Conservation (phyloP, 2,329 filamentous ascomycete genomes). For the Cadophora malorum region DNA sequence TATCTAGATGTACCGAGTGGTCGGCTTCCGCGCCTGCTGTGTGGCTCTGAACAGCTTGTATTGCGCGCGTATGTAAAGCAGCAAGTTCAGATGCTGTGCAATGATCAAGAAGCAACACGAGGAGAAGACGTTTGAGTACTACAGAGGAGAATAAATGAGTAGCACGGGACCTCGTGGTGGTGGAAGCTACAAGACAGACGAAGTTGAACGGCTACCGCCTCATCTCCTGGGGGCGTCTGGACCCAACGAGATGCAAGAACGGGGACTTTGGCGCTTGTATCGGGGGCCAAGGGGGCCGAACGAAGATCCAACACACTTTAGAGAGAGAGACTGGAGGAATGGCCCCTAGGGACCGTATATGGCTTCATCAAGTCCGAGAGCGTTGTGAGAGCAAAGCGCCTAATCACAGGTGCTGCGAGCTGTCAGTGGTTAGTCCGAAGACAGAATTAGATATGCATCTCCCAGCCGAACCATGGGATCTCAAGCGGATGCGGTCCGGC, state of each 20-base stretch:
- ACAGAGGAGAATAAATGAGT: conserved; percentile 37
- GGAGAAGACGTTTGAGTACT: conserved; percentile 38
- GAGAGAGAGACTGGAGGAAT: conserved; percentile 37
- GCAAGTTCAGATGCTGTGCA: conserved; percentile 31
- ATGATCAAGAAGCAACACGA: conserved; percentile 36
- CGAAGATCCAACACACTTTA: conserved; percentile 39
- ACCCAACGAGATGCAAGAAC: conserved; percentile 37
- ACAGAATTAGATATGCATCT: conserved; percentile 48
- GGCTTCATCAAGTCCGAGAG: conserved; percentile 45
- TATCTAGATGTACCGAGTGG: conserved; percentile 35
- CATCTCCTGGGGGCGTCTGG: conserved; percentile 41
- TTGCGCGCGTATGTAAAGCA: conserved; percentile 35
- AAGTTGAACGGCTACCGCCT: conserved; percentile 35
- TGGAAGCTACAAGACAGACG: conserved; percentile 34
- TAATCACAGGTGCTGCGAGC: conserved; percentile 50
- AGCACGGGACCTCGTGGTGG: conserved; percentile 42
- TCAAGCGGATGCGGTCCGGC: conserved; percentile 55
- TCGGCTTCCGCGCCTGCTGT: conserved; percentile 34
- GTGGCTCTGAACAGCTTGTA: conserved; percentile 36
- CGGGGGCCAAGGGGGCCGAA: conserved; percentile 40
- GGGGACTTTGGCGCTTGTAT: conserved; percentile 41
- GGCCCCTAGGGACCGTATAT: conserved; percentile 49
- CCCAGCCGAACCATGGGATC: conserved; percentile 51
- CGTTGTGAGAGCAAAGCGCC: conserved; percentile 49
- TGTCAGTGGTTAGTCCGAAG: conserved; percentile 50